A percentile compares a stretch with the other conserved stretches of the same genome.
Evolutionary conservation across 495 filamentous ascomycete genomes (phyloP).

Genomic region (Neurospora sublineolata): DNA sequence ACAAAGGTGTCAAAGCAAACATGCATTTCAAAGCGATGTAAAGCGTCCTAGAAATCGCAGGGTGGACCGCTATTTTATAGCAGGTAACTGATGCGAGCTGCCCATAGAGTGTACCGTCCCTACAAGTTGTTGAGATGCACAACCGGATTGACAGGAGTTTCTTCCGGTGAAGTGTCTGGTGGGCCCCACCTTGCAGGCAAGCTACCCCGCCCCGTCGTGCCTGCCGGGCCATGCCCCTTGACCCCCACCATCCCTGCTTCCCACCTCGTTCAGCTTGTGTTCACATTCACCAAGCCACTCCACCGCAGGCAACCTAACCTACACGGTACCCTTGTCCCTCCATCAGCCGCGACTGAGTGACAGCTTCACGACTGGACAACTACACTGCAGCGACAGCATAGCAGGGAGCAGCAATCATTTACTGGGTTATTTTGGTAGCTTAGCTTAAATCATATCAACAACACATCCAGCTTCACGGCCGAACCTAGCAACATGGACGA

Average conservation of each 20-base stretch:
- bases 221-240: neutral
- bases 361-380: neutral
- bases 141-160: neutral
- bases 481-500: slow-evolving; percentile 12
- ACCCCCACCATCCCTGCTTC: neutral
- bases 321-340: neutral
- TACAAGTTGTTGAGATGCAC: neutral
- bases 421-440: neutral
- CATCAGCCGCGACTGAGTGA: neutral
- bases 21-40: neutral
- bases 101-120: neutral
- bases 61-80: neutral
- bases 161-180: neutral
- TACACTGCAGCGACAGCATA: neutral
- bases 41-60: neutral
- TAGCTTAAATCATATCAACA: neutral
- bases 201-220: neutral
- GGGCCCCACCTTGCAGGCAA: neutral
- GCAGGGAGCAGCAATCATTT: neutral
- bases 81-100: neutral
- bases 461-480: neutral
- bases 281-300: neutral
- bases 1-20: neutral
- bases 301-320: neutral
- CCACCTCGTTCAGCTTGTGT: neutral